Conservation (phyloP, 106 monocot species). For the Dendrobium catenatum region DNA sequence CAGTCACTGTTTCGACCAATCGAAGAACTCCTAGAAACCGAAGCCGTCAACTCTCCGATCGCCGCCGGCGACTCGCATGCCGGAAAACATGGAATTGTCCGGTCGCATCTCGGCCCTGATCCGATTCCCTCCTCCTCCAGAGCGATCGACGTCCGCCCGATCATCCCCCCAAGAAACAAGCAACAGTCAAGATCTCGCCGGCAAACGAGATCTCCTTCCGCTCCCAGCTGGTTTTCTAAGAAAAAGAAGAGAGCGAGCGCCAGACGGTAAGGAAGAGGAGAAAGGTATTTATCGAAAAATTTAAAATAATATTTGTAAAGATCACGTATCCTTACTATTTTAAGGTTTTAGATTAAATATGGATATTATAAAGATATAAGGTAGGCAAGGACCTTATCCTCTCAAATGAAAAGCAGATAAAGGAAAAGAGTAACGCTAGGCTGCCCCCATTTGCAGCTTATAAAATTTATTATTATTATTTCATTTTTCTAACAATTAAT, state of each 20-base stretch:
- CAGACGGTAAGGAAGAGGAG: neutral
- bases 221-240: neutral
- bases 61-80: conserved; percentile 5
- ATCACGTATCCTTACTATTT: neutral
- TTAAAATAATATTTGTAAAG: neutral
- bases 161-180: neutral
- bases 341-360: neutral
- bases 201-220: neutral
- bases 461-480: no score
- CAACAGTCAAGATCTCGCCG: neutral
- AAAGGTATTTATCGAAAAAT: neutral
- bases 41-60: conserved; percentile 1
- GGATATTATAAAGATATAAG: conserved; percentile 2
- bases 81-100: conserved; percentile 12
- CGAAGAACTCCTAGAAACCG: conserved; percentile 53
- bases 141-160: conserved; percentile 29
- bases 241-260: neutral
- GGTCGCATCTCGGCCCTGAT: neutral
- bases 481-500: no score
- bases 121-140: conserved; percentile 18
- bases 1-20: conserved; percentile 57
- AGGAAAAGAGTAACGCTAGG: neutral
- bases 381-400: neutral
- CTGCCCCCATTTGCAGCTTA: no score
- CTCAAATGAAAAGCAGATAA: neutral